Conservation (phyloP, 345 rosid species). For the Gossypium rotundifolium region DNA sequence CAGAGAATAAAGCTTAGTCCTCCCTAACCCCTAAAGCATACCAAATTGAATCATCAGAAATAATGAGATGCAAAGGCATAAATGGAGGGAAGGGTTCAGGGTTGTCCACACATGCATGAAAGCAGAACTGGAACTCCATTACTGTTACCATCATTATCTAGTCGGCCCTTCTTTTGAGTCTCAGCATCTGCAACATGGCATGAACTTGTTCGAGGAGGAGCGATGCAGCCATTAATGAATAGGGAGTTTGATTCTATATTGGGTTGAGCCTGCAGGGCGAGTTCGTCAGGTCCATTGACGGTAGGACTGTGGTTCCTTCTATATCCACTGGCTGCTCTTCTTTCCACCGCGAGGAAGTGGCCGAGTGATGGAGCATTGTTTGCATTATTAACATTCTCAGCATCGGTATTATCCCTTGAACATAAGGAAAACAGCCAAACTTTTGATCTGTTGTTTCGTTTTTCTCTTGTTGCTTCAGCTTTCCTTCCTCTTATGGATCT, state of each 20-base stretch:
- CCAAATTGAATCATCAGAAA: neutral
- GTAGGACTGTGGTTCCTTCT: neutral
- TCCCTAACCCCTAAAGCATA: neutral
- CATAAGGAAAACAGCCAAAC: conserved; percentile 5
- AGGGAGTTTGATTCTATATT: conserved; percentile 21
- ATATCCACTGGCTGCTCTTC: neutral
- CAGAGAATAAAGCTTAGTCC: too few species aligned
- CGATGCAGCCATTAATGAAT: conserved; percentile 36
- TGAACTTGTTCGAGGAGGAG: conserved; percentile 35
- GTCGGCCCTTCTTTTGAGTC: conserved; percentile 10
- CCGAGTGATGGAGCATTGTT: conserved; percentile 9
- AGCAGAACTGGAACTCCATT: conserved; percentile 24
- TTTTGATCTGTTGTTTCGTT: conserved; percentile 19
- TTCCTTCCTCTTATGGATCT: conserved; percentile 42
- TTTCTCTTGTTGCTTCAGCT: conserved; percentile 17
- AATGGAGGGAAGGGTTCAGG: neutral
- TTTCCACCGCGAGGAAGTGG: neutral
- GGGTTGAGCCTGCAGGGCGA: neutral
- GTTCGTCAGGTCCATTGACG: neutral
- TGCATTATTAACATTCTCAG: neutral
- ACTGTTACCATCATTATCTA: conserved; percentile 12
- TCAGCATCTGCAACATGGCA: neutral
- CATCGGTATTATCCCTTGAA: neutral
- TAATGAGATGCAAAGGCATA: neutral
- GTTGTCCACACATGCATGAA: conserved; percentile 36